Evolutionary conservation across 1,284 basidiomycete species (phyloP), one percentile per base, ranked within the genome.

Genomic region (Ceratobasidium sp.): DNA sequence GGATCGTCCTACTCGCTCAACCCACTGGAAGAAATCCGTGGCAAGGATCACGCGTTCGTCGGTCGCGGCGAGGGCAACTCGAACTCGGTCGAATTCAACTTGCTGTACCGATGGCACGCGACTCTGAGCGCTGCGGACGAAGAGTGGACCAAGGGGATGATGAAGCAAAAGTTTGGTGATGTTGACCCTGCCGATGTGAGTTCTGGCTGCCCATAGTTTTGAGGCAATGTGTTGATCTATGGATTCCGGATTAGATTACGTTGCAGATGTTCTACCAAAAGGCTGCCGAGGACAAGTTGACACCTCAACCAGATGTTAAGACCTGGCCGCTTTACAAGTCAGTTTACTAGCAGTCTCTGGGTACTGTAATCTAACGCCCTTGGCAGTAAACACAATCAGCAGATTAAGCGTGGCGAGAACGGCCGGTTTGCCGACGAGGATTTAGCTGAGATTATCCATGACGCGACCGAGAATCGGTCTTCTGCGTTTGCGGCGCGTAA

Each of bases 401-500:
- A 5, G 20, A 34, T 57, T 38, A 10, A 49, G n/a, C 56, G 69
- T n/a, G 56, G 69, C 31, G 17, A 32, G 5, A 29, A 56, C n/a
- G 75, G 74, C 49, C 72, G 72, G n/a, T 93, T 91, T 78, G 77
- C 80, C n/a, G 90, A 94, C 72, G 82, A 79, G 12, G 87, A 89
- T 67, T 81, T 94, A 13, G 90, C 90, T 0, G 77, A 80, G 12
- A 78, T 92, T 65, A 76, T 94, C 70, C 86, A 87, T 57, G 78
- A 87, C 72, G 86, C 90, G 3, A 93, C 89, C 0, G 85, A 86
- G 58, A 80, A 80, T 69, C 79, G 83, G 0, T 90, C 93, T 0
- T 85, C 85, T 32, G 86, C 91, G 3, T 94, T 88, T 80, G 82
- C 84, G 70, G 93, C 92, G n/a, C 83, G 88, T 13, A 87, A 90